Percentiles rank a stretch among this genome's conserved stretches.
phyloP scores from a whole-genome alignment of 1,139 yeast species.

The Suhomyces wounanorum region DNA sequence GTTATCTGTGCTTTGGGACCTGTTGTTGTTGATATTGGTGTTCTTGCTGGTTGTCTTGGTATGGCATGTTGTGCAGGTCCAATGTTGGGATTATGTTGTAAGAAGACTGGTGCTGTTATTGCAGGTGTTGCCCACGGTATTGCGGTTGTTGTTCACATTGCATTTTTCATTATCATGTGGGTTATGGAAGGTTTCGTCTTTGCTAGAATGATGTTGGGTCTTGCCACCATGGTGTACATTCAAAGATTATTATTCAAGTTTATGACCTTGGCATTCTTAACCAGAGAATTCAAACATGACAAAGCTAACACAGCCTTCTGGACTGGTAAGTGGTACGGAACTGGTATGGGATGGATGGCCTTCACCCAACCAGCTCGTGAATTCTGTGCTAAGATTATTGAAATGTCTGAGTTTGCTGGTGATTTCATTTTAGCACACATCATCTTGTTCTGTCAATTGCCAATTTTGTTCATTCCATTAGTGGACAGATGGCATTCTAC shows the following conservation, averaged over 20 bases:
- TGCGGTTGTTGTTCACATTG: slow-evolving; percentile 81
- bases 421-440: slow-evolving; percentile 93
- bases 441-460: slow-evolving; percentile 85
- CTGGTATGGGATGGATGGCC: slow-evolving; percentile 94
- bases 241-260: slow-evolving; percentile 89
- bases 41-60: slow-evolving; percentile 68
- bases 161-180: slow-evolving; percentile 96
- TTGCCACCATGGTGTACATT: slow-evolving; percentile 78
- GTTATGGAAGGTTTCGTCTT: slow-evolving; percentile 91
- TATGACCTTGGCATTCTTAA: slow-evolving; percentile 74
- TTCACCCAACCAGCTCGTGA: slow-evolving; percentile 97
- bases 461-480: slow-evolving; percentile 80
- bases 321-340: slow-evolving; percentile 99
- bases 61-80: slow-evolving; percentile 98
- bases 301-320: slow-evolving; percentile 98
- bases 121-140: slow-evolving; percentile 97
- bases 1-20: slow-evolving; percentile 92
- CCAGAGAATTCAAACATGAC: slow-evolving; percentile 98
- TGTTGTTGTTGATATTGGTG: slow-evolving; percentile 86
- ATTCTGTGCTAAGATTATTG: slow-evolving; percentile 90
- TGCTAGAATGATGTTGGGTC: slow-evolving; percentile 83
- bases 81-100: slow-evolving; percentile 89
- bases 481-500: slow-evolving; percentile 98
- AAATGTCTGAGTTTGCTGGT: slow-evolving; percentile 94
- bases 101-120: slow-evolving; percentile 95